phyloP scores from a whole-genome alignment of 2,329 filamentous ascomycete genomes.

The Colletotrichum tanaceti region DNA sequence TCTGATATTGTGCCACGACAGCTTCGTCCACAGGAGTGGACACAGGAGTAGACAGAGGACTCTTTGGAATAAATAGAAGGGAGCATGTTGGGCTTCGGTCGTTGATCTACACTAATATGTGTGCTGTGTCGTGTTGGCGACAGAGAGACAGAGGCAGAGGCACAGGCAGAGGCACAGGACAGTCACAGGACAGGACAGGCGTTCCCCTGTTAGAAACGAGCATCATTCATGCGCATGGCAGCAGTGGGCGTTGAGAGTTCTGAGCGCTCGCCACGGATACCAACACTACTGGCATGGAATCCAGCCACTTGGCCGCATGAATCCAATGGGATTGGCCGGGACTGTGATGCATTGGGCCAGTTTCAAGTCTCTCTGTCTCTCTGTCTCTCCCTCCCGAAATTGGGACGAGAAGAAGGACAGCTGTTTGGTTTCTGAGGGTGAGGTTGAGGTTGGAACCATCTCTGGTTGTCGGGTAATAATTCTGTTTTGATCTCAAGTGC shows the following conservation, averaged over 20 bases:
- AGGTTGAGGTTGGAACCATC: not conserved
- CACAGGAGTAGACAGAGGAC: too few species aligned
- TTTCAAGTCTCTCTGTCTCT: slow-evolving; percentile 34
- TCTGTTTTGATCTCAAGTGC: too few species aligned
- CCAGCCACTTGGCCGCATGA: slow-evolving; percentile 37
- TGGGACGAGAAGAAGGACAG: not conserved
- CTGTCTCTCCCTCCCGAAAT: too few species aligned
- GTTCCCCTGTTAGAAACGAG: slow-evolving; percentile 34
- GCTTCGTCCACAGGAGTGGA: too few species aligned
- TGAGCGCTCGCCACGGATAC: slow-evolving; percentile 11
- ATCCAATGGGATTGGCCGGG: slow-evolving; percentile 18
- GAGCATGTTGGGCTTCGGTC: not conserved
- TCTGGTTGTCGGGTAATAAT: too few species aligned
- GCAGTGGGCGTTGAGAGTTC: slow-evolving; percentile 14
- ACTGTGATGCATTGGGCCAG: slow-evolving; percentile 25
- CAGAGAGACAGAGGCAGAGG: too few species aligned
- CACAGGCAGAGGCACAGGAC: too few species aligned
- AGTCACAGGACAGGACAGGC: slow-evolving; percentile 24
- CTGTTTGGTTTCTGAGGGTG: not conserved
- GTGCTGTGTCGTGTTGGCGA: slow-evolving; percentile 32
- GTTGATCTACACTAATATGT: too few species aligned
- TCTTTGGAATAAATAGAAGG: not conserved
- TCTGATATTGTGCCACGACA: slow-evolving; percentile 37
- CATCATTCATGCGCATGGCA: slow-evolving; percentile 36
- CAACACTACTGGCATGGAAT: slow-evolving; percentile 24